Evolutionary conservation across 805 yeast species (phyloP), one percentile per base, ranked within the genome.

Genomic region (Candida xyloterini): DNA sequence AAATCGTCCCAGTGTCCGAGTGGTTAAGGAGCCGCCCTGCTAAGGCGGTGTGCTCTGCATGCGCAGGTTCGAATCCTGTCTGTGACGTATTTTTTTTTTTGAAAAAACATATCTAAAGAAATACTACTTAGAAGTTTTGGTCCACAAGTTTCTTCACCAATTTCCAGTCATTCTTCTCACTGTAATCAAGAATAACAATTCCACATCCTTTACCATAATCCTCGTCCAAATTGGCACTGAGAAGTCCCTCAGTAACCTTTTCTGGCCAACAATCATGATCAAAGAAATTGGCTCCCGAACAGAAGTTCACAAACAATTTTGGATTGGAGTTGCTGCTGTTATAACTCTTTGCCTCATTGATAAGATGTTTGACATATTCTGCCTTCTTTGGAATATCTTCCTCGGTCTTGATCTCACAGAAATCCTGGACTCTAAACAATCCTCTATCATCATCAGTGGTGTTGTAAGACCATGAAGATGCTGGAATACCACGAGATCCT

Each of bases 31-130:
- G 81, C 75, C 76, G 74, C 81, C 81, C 81, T 76, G 81, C 81
- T 76, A 73, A 81, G 88, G 87, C 85, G 78, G 79, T 81, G 86
- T 83, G 87, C 78, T 81, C 72, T 81, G 79, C 87, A 83, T 78
- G 81, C 96, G 95, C 95, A 87, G 95, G 96, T 87, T 87, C 96
- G 96, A 87, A 87, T 87, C 96, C 95, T 87, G 95, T 86, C 95
- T 83, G 95, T 87, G 86, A 84, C 96, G 95, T 52, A 59, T 65
- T 69, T 69, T 75, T 74, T 63, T 23, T 32, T 15, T 24, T 34
- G 15, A 9, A 13, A 10, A n/a, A n/a, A n/a, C n/a, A n/a, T n/a
- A n/a, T n/a, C n/a, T n/a, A n/a, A n/a, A n/a, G n/a, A n/a, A 13
- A 18, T 18, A 11, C 14, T 13, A 14, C 24, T 42, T 18, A 63